These are phyloP conservation scores for Triadica sebifera DNA, from an alignment of 345 rosid species.

Conservation along the genomic window DNA sequence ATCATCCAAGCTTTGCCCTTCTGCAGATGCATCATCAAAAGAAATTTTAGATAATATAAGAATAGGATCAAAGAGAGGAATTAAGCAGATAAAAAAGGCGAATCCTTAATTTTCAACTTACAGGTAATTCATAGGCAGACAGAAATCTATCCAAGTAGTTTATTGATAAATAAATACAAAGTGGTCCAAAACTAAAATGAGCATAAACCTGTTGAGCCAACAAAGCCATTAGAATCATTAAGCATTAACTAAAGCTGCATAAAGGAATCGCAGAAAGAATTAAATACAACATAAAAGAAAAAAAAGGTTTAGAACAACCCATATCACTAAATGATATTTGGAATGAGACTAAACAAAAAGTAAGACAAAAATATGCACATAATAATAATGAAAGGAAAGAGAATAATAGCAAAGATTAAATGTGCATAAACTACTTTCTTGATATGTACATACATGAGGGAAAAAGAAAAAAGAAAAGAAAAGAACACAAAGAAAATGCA, in stretches of 20 bases:
- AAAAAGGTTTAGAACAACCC: conserved; percentile 8
- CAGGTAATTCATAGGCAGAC: conserved; percentile 62
- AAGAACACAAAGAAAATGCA: conserved; percentile 8
- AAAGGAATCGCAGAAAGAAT: conserved; percentile 18
- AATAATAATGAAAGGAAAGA: conserved; percentile 8
- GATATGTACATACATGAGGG: too few species aligned
- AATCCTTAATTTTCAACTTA: conserved; percentile 30
- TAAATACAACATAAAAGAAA: conserved; percentile 19
- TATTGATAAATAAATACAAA: conserved; percentile 53
- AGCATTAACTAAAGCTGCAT: conserved; percentile 18
- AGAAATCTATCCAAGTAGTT: conserved; percentile 78
- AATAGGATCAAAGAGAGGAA: background rate
- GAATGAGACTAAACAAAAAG: conserved; percentile 4
- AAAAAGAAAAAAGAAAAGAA: background rate
- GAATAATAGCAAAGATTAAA: conserved; percentile 2
- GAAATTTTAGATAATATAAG: background rate
- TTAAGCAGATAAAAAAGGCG: background rate
- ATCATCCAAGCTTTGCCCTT: conserved; percentile 68
- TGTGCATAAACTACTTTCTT: background rate
- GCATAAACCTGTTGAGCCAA: conserved; percentile 53
- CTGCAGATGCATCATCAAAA: conserved; percentile 30
- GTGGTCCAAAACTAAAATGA: conserved; percentile 66
- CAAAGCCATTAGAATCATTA: conserved; percentile 14
- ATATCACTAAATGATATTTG: background rate
- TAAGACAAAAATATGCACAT: conserved; percentile 1